Base-by-base conservation (phyloP, 2,329 filamentous ascomycete genomes). In the Fusarium oligoseptatum region DNA sequence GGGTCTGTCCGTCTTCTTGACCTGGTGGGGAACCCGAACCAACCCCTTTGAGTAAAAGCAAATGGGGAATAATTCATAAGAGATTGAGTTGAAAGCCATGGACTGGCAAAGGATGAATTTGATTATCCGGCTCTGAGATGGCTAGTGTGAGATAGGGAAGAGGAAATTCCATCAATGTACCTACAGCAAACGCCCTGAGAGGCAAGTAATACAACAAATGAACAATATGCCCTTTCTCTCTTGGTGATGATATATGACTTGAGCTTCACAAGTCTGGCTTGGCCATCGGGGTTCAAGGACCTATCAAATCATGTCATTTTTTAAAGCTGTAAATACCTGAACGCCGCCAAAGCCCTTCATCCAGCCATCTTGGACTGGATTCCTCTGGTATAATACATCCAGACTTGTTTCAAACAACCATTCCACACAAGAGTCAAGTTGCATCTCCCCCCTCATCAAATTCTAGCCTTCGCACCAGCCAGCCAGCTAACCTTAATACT, bases 1-100 rank as follows among this genome's bases (percentile, higher is more conserved):
- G 70, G 97, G 96, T 75, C 90, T 98, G 68, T 95, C 93, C 74
- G 83, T 98, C 81, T 95, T 98, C 90, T 89, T 98, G 80, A 98
- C 95, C 82, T 98, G 94, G 93, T 98, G 96, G 96, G 96, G 96
- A 81, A 98, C 96, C 81, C 93, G 94, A 82, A 97, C 95, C 86
- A 96, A 95, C 88, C 95, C 95, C 71, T 97, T 98, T 85, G 91
- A 95, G 82, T 95, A 93, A 89, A 48, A 48, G 3, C 12, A 22
- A n/a, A 37, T 17, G 36, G 34, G 81, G 66, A 79, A 63, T 29
- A 24, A 68, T 57, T 57, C 66, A 48, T 66, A 45, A 58, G 67
- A 58, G 67, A 43, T 52, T 56, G 58, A 69, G 56, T 65, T 73
- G 39, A 68, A 67, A 55, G 39, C 39, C 22, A 60, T 39, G 50